Evolutionary conservation across 352 stramenopile genomes (phyloP).

Genomic region (Phytophthora pini): DNA sequence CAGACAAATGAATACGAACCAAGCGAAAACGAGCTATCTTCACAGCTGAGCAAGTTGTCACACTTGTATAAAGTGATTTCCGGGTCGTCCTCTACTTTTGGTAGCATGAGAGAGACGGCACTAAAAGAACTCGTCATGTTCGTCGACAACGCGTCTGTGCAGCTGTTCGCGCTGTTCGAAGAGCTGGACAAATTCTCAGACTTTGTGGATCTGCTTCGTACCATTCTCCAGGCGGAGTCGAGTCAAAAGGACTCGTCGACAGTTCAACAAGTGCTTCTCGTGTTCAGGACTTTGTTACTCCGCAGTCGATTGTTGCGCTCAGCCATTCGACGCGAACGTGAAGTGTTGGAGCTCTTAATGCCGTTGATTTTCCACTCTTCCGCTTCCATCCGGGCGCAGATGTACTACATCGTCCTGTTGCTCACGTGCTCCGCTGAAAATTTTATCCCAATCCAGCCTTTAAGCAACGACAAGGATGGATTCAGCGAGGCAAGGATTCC

Average conservation of each 20-base stretch:
- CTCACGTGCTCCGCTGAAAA: slow-evolving; percentile 62
- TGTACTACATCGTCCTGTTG: slow-evolving; percentile 70
- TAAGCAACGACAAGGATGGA: slow-evolving; percentile 1
- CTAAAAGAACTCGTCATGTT: slow-evolving; percentile 42
- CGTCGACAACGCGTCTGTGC: slow-evolving; percentile 27
- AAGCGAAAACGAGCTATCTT: slow-evolving; percentile 40
- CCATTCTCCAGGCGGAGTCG: slow-evolving; percentile 13
- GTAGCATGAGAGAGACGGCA: slow-evolving; percentile 36
- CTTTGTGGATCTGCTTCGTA: slow-evolving; percentile 24
- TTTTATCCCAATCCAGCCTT: slow-evolving; percentile 28
- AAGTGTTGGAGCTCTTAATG: slow-evolving; percentile 32
- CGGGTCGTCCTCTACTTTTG: slow-evolving; percentile 22
- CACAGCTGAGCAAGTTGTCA: slow-evolving; percentile 37
- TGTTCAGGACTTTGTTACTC: slow-evolving; percentile 53
- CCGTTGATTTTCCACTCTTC: slow-evolving; percentile 53
- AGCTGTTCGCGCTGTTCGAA: slow-evolving; percentile 44
- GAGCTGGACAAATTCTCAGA: slow-evolving; percentile 47
- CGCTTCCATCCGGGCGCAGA: slow-evolving; percentile 48
- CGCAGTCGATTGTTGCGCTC: slow-evolving; percentile 45
- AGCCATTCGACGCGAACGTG: slow-evolving; percentile 32
- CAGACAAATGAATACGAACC: slow-evolving; percentile 23
- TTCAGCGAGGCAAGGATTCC: slow-evolving; percentile 31
- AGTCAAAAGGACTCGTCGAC: slow-evolving; percentile 19
- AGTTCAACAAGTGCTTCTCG: slow-evolving; percentile 31
- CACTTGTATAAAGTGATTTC: slow-evolving; percentile 42